A percentile compares a stretch with the other conserved stretches of the same genome.
These are phyloP conservation scores for Filobasidium uniguttulatum DNA, from an alignment of 1,284 basidiomycete genomes.

Conservation along the genomic window DNA sequence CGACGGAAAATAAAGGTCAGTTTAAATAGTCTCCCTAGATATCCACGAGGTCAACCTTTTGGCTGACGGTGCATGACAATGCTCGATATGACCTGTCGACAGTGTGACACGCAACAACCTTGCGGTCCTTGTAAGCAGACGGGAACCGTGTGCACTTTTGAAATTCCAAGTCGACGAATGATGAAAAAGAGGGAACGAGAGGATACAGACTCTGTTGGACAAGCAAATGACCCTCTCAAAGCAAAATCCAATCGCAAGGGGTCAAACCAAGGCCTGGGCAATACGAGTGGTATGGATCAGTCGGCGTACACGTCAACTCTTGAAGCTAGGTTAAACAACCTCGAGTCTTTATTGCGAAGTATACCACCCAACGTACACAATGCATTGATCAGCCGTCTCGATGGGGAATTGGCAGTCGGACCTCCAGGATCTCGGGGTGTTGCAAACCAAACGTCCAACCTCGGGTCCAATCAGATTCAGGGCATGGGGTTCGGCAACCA, in stretches of 20 bases:
- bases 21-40: not conserved
- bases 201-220: not conserved
- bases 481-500: no score
- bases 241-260: not conserved
- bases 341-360: conserved; percentile 35
- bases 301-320: conserved; percentile 22
- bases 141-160: conserved; percentile 36
- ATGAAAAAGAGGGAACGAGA: conserved; percentile 12
- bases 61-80: conserved; percentile 17
- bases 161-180: conserved; percentile 26
- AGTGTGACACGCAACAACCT: conserved; percentile 37
- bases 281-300: not conserved
- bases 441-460: no score
- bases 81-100: no score
- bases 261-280: not conserved
- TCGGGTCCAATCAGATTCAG: no score
- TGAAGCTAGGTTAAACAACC: conserved; percentile 33
- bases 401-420: conserved; percentile 30
- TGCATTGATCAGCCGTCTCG: conserved; percentile 32
- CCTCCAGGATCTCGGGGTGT: not conserved
- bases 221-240: not conserved
- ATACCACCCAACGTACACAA: conserved; percentile 38
- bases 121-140: conserved; percentile 35
- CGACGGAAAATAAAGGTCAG: not conserved
- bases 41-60: not conserved